Percentiles rank a stretch among this genome's conserved stretches.
Conservation (phyloP, 257 asterid genomes). For the Anisodus acutangulus region DNA sequence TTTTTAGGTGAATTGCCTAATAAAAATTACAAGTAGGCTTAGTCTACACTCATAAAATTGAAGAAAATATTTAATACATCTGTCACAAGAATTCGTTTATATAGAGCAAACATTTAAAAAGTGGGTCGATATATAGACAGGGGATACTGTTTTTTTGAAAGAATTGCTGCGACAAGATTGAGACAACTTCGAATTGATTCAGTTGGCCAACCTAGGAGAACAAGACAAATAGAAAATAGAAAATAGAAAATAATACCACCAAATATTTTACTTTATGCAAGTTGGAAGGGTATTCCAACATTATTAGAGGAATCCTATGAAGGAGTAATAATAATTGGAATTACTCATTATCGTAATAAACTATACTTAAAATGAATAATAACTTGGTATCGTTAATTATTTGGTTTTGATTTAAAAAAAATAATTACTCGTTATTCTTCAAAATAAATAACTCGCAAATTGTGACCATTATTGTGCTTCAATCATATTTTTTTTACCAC, state of each 20-base stretch:
- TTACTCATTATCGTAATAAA: slow-evolving; percentile 10
- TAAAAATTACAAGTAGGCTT: slow-evolving; percentile 26
- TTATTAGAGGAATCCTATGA: slow-evolving; percentile 26
- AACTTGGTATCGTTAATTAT: background rate
- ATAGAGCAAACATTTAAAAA: background rate
- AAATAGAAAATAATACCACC: slow-evolving; percentile 25
- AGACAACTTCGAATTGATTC: slow-evolving; percentile 35
- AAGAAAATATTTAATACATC: slow-evolving; percentile 35
- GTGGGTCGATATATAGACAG: slow-evolving; percentile 10
- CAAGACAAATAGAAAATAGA: slow-evolving; percentile 32
- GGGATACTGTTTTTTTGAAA: slow-evolving; percentile 31
- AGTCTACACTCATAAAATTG: slow-evolving; percentile 21
- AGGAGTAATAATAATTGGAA: slow-evolving; percentile 17
- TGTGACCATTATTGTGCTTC: background rate
- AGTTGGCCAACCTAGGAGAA: slow-evolving; percentile 23
- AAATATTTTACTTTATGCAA: slow-evolving; percentile 22
- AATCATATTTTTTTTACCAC: background rate
- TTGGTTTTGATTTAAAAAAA: background rate
- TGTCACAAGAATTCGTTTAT: slow-evolving; percentile 33
- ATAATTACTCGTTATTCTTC: background rate
- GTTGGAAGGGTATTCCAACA: slow-evolving; percentile 19
- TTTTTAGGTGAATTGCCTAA: slow-evolving; percentile 46
- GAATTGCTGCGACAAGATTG: slow-evolving; percentile 17
- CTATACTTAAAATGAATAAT: slow-evolving; percentile 10
- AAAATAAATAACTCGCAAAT: background rate